phyloP scores from a whole-genome alignment of 2,329 filamentous ascomycete genomes.

The Microsporum ferrugineum region DNA sequence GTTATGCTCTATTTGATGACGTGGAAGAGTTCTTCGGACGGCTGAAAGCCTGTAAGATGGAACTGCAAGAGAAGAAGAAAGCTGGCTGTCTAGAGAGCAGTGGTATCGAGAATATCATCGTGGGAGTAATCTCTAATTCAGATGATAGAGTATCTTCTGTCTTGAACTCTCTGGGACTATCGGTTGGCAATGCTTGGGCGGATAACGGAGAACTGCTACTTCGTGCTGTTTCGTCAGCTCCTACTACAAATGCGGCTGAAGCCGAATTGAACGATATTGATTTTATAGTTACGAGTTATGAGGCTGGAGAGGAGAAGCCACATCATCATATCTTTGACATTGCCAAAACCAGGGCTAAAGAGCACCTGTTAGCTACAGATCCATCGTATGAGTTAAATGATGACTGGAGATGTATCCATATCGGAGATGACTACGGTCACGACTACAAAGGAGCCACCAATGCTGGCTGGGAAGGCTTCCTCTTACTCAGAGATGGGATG shows the following conservation, averaged over 20 bases:
- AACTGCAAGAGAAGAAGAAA: constrained; percentile 9
- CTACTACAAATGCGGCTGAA: constrained; percentile 15
- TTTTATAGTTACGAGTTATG: constrained; percentile 37
- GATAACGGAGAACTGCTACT: constrained; percentile 18
- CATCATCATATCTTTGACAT: constrained; percentile 30
- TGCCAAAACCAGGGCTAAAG: constrained; percentile 24
- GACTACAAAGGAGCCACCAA: constrained; percentile 30
- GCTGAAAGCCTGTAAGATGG: constrained; percentile 19
- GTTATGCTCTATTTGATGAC: constrained; percentile 33
- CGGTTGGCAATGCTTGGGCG: constrained; percentile 26
- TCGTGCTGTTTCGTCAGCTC: constrained; percentile 14
- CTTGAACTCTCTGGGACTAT: constrained; percentile 29
- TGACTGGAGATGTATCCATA: constrained; percentile 25
- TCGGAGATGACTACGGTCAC: constrained; percentile 36
- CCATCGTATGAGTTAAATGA: constrained; percentile 2
- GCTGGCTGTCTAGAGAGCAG: not conserved
- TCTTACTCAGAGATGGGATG: constrained; percentile 12
- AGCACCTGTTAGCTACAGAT: constrained; percentile 10
- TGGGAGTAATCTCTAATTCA: constrained; percentile 38
- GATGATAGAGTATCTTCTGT: constrained; percentile 35
- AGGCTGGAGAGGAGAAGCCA: constrained; percentile 37
- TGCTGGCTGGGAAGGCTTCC: constrained; percentile 28
- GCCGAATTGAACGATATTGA: constrained; percentile 27
- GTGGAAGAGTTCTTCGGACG: constrained; percentile 27
- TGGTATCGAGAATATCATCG: constrained; percentile 25